Conservation (phyloP, 2,329 filamentous ascomycete species). For the Fusarium transvaalense region DNA sequence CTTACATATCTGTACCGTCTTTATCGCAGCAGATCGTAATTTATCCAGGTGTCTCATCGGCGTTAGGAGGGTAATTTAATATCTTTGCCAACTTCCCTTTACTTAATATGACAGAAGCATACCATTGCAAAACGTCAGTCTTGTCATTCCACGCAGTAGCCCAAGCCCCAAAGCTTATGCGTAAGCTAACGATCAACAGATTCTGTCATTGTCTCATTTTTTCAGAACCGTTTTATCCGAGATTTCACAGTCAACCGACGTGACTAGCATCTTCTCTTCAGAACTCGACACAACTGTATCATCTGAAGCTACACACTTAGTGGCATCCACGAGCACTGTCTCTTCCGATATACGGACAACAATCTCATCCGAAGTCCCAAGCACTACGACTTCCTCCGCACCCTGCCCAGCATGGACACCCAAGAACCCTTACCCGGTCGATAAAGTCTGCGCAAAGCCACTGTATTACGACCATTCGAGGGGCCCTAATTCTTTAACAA, state of each 20-base stretch:
- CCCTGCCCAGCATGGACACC: conserved; percentile 7
- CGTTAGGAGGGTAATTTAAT: too few species aligned
- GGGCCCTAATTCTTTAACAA: neutral
- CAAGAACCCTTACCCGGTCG: neutral
- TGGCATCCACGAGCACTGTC: neutral
- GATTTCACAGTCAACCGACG: neutral
- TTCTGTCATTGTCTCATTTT: too few species aligned
- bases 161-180: too few species aligned
- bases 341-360: neutral
- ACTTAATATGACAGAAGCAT: too few species aligned
- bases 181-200: too few species aligned
- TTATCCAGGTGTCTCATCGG: too few species aligned
- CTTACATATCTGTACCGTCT: too few species aligned
- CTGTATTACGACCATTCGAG: neutral
- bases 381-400: neutral
- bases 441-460: conserved; percentile 11
- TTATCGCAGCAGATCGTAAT: too few species aligned
- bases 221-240: too few species aligned
- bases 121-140: too few species aligned
- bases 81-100: too few species aligned
- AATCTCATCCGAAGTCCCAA: neutral
- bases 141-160: too few species aligned
- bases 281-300: neutral
- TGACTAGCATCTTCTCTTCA: accelerated
- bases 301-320: accelerated